Percentiles rank a stretch among this genome's conserved stretches.
These are phyloP conservation scores for Magnusiomyces tetraspermus DNA, from an alignment of 1,139 yeast species.

Conservation along the genomic window DNA sequence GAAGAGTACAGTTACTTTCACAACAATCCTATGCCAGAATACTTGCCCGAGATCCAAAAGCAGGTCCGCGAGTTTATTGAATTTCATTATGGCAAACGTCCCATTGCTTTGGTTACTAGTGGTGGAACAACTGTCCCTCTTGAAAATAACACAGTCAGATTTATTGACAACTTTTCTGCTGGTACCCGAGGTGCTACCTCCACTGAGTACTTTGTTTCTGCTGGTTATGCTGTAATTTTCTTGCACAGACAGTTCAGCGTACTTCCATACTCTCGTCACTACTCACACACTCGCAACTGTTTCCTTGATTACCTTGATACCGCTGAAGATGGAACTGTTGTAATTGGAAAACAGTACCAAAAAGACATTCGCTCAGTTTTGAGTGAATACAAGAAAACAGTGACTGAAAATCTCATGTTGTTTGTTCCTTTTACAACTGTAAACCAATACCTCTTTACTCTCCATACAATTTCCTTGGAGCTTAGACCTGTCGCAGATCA, in stretches of 20 bases:
- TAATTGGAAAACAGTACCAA: slow-evolving; percentile 51
- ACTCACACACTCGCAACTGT: slow-evolving; percentile 74
- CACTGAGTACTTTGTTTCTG: slow-evolving; percentile 79
- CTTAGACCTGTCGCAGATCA: slow-evolving; percentile 38
- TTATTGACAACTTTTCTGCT: slow-evolving; percentile 93
- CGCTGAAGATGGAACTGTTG: slow-evolving; percentile 27
- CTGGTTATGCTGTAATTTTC: slow-evolving; percentile 86
- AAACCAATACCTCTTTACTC: slow-evolving; percentile 81
- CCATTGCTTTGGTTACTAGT: slow-evolving; percentile 74
- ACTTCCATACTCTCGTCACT: slow-evolving; percentile 83
- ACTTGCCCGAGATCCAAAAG: slow-evolving; percentile 50
- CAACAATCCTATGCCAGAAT: slow-evolving; percentile 62
- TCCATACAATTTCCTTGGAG: slow-evolving; percentile 55
- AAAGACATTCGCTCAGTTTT: slow-evolving; percentile 56
- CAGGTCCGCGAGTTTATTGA: slow-evolving; percentile 54
- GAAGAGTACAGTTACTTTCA: slow-evolving; percentile 74
- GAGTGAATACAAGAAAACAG: slow-evolving; percentile 53
- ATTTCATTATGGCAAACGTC: slow-evolving; percentile 34
- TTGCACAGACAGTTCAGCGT: slow-evolving; percentile 86
- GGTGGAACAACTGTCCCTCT: slow-evolving; percentile 99
- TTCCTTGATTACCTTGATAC: slow-evolving; percentile 68
- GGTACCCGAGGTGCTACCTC: slow-evolving; percentile 97
- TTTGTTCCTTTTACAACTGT: slow-evolving; percentile 89
- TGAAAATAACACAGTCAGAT: slow-evolving; percentile 91
- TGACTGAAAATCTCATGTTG: slow-evolving; percentile 50